Percentiles rank a stretch among this genome's conserved stretches.
phyloP scores from a whole-genome alignment of 495 filamentous ascomycete species.

The Aspergillus bridgeri region DNA sequence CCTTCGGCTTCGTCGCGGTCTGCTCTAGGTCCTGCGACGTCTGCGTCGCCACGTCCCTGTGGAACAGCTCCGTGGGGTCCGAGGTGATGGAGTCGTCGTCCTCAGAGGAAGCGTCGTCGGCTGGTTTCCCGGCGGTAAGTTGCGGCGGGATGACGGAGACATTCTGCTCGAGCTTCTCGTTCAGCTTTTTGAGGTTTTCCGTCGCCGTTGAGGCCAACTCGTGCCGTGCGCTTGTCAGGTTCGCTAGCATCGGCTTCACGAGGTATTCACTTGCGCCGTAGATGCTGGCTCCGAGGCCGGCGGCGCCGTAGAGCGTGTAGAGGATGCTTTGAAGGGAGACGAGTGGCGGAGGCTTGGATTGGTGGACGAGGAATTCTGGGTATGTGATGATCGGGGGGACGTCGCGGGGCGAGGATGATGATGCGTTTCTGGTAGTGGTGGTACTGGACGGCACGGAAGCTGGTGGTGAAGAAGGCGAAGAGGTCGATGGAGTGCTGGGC shows the following conservation, averaged over 20 bases:
- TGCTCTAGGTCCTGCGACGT: conserved; percentile 38
- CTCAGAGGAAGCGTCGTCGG: conserved; percentile 24
- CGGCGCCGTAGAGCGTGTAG: conserved; percentile 73
- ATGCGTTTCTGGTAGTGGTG: conserved; percentile 12
- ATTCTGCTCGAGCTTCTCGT: conserved; percentile 65
- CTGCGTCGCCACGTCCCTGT: conserved; percentile 84
- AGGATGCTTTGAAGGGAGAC: conserved; percentile 72
- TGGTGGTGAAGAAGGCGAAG: conserved; percentile 17
- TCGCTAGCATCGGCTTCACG: conserved; percentile 76
- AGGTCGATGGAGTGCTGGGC: conserved; percentile 14
- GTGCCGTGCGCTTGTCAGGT: conserved; percentile 72
- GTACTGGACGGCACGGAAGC: conserved; percentile 13
- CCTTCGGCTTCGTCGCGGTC: conserved; percentile 16
- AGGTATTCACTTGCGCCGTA: conserved; percentile 82
- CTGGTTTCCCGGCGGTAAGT: conserved; percentile 23
- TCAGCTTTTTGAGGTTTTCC: conserved; percentile 63
- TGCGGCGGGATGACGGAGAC: conserved; percentile 61
- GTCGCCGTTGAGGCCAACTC: conserved; percentile 67
- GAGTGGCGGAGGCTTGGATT: conserved; percentile 68
- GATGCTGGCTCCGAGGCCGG: conserved; percentile 63
- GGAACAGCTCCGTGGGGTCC: conserved; percentile 83
- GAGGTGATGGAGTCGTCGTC: conserved; percentile 47
- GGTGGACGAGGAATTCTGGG: conserved; percentile 79
- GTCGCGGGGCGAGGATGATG: conserved; percentile 39
- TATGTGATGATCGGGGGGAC: conserved; percentile 93